Conservation (phyloP, 164 flowering plant genomes). For the Tetracentron sinense region DNA sequence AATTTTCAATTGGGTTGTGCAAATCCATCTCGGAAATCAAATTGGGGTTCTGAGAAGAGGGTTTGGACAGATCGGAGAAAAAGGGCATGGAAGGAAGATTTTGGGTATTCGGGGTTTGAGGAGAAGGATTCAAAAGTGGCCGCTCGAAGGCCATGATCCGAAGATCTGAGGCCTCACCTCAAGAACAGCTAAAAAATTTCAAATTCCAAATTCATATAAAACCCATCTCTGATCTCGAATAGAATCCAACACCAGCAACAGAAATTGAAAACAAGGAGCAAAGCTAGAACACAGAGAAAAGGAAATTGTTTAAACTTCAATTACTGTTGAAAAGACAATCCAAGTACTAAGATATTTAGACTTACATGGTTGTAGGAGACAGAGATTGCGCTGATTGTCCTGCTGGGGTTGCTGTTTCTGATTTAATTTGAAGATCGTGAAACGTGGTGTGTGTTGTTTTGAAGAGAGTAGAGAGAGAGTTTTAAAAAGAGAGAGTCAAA, state of each 20-base stretch:
- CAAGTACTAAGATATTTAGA: too few relatives aligned
- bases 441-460: background rate
- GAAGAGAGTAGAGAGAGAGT: background rate
- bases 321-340: too few relatives aligned
- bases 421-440: background rate
- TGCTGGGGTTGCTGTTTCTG: background rate
- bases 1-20: constrained; percentile 20
- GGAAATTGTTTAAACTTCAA: background rate
- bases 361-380: background rate
- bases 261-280: background rate
- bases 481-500: too few relatives aligned
- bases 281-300: background rate
- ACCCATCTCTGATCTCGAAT: constrained; percentile 7
- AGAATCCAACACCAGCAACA: background rate
- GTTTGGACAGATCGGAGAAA: constrained; percentile 18
- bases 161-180: constrained; percentile 25
- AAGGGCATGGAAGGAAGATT: constrained; percentile 9
- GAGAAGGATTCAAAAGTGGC: constrained; percentile 44
- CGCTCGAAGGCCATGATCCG: constrained; percentile 47
- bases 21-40: constrained; percentile 35
- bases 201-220: constrained; percentile 13
- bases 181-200: constrained; percentile 10
- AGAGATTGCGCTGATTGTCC: background rate
- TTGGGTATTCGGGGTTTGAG: constrained; percentile 24
- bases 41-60: constrained; percentile 4